phyloP scores from a whole-genome alignment of 2,329 filamentous ascomycete species.

The Aspergillus jensenii region DNA sequence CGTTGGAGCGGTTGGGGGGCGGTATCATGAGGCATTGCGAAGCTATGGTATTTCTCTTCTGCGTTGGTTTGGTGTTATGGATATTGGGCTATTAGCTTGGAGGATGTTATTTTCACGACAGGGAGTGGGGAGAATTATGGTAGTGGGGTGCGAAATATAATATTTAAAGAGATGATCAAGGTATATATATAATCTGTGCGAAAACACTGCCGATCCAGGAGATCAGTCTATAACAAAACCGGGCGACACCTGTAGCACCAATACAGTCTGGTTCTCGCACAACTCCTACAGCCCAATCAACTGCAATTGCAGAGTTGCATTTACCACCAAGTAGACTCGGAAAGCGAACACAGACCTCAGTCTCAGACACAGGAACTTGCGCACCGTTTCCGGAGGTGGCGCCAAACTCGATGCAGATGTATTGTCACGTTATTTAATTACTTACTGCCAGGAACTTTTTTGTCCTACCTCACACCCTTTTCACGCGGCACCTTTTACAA shows the following conservation, averaged over 20 bases:
- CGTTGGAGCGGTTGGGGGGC: neutral
- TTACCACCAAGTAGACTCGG: neutral
- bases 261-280: neutral
- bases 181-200: neutral
- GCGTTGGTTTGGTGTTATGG: neutral
- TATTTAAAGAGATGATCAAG: neutral
- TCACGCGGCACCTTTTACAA: conserved; percentile 2
- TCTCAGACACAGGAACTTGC: neutral
- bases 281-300: neutral
- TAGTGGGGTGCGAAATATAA: neutral
- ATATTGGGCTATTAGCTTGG: neutral
- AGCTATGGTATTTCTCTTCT: neutral
- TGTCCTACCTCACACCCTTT: neutral
- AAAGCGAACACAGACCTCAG: neutral
- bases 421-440: neutral
- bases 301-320: neutral
- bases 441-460: conserved; percentile 6
- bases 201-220: neutral
- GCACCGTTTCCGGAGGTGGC: conserved; percentile 14
- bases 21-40: conserved; percentile 6
- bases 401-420: neutral
- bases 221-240: neutral
- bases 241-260: neutral
- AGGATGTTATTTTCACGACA: neutral
- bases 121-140: neutral